Percentiles rank a stretch among this genome's conserved stretches.
phyloP scores from a whole-genome alignment of 2,329 filamentous ascomycete genomes.

The Calonectria hawksworthii region DNA sequence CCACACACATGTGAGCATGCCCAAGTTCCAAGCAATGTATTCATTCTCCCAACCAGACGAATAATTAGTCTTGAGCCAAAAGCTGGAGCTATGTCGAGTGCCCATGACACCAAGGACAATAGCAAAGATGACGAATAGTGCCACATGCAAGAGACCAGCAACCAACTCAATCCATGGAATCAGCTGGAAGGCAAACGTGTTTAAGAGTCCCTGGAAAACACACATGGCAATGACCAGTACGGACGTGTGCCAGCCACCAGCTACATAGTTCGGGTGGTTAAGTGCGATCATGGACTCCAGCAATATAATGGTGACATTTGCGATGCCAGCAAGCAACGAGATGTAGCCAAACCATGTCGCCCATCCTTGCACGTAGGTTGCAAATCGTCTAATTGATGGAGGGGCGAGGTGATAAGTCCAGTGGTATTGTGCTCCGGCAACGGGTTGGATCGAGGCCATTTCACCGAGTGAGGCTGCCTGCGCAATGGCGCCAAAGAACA shows the following conservation, averaged over 20 bases:
- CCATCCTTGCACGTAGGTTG: conserved; percentile 44
- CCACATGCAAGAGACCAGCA: conserved; percentile 41
- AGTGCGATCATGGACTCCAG: conserved; percentile 45
- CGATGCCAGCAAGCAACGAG: conserved; percentile 41
- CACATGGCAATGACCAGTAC: conserved; percentile 45
- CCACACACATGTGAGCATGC: conserved; percentile 45
- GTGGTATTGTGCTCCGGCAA: conserved; percentile 41
- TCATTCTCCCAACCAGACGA: conserved; percentile 42
- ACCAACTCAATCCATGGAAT: conserved; percentile 44
- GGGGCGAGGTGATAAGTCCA: conserved; percentile 45
- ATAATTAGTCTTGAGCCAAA: conserved; percentile 40
- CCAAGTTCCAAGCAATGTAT: conserved; percentile 43
- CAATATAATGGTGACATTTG: conserved; percentile 44
- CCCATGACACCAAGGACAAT: conserved; percentile 44
- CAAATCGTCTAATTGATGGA: conserved; percentile 33
- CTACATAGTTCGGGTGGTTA: conserved; percentile 38
- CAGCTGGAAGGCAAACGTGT: conserved; percentile 38
- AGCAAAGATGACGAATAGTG: conserved; percentile 41
- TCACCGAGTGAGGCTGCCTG: conserved; percentile 42
- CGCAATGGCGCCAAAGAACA: conserved; percentile 42
- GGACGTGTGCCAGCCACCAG: conserved; percentile 43
- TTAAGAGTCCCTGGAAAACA: conserved; percentile 39
- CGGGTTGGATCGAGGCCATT: conserved; percentile 44
- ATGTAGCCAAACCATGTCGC: conserved; percentile 44
- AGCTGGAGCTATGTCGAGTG: conserved; percentile 35